These are phyloP conservation scores for Thymus mandschuricus DNA, from an alignment of 257 asterid species.

Conservation along the genomic window DNA sequence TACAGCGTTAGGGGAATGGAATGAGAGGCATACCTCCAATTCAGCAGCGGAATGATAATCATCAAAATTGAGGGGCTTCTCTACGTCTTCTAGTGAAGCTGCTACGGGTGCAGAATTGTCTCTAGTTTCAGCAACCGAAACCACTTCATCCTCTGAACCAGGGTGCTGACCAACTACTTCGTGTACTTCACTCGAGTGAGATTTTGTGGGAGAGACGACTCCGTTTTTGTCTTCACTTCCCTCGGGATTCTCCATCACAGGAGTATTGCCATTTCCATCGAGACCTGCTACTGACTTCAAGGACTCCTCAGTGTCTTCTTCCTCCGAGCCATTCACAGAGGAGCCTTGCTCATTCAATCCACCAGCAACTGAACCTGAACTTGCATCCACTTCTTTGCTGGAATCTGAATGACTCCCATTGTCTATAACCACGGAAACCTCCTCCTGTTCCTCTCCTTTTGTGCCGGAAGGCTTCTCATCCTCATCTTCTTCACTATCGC, in stretches of 20 bases:
- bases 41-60: slow-evolving; percentile 63
- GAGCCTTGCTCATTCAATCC: slow-evolving; percentile 43
- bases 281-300: slow-evolving; percentile 30
- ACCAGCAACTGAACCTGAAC: slow-evolving; percentile 51
- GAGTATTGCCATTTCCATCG: slow-evolving; percentile 24
- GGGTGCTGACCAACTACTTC: slow-evolving; percentile 33
- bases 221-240: slow-evolving; percentile 33
- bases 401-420: slow-evolving; percentile 60
- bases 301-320: slow-evolving; percentile 50
- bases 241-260: slow-evolving; percentile 31
- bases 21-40: slow-evolving; percentile 53
- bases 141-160: slow-evolving; percentile 40
- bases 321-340: slow-evolving; percentile 55
- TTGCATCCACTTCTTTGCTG: slow-evolving; percentile 59
- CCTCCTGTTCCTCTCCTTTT: slow-evolving; percentile 56
- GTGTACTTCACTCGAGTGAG: slow-evolving; percentile 34
- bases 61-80: slow-evolving; percentile 59
- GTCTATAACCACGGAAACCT: slow-evolving; percentile 61
- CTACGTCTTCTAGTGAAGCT: background rate
- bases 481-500: slow-evolving; percentile 43
- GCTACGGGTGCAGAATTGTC: slow-evolving; percentile 23
- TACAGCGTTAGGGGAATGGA: background rate
- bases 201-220: slow-evolving; percentile 31
- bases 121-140: slow-evolving; percentile 31
- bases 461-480: slow-evolving; percentile 36